phyloP scores from a whole-genome alignment of 176 grass and related monocot species.

The Chrysopogon serrulatus region DNA sequence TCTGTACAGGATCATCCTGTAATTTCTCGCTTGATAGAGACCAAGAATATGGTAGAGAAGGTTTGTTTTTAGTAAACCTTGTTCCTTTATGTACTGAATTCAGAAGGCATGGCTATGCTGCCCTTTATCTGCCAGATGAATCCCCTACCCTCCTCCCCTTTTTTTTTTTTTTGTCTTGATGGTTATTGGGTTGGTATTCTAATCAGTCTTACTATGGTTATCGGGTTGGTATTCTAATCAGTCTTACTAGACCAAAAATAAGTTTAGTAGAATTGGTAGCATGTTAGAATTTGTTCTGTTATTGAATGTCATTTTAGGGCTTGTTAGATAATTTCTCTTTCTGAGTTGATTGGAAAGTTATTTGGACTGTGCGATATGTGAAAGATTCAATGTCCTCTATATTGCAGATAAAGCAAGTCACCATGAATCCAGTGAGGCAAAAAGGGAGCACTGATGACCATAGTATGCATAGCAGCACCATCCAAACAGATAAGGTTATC shows the following conservation, averaged over 20 bases:
- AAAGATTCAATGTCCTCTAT: background rate
- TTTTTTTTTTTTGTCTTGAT: background rate
- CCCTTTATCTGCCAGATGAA: background rate
- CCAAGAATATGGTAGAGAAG: conserved; percentile 83
- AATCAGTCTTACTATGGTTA: background rate
- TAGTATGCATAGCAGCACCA: background rate
- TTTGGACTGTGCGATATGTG: background rate
- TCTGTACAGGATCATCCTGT: conserved; percentile 86
- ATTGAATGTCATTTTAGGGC: background rate
- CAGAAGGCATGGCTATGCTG: background rate
- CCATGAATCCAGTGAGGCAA: conserved; percentile 11
- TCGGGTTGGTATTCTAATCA: background rate
- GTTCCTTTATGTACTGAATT: background rate
- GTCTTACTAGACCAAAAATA: background rate
- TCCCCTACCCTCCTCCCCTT: no score
- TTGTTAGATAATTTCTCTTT: background rate
- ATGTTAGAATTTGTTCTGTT: background rate
- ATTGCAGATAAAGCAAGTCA: conserved; percentile 52
- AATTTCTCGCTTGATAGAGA: conserved; percentile 81
- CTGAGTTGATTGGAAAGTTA: background rate
- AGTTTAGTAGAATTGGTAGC: background rate
- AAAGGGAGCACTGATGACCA: background rate
- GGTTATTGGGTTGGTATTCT: background rate
- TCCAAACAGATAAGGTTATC: conserved; percentile 3
- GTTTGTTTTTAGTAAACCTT: conserved; percentile 22